phyloP scores from a whole-genome alignment of 2,329 filamentous ascomycete genomes.

The Colletotrichum acutatum region DNA sequence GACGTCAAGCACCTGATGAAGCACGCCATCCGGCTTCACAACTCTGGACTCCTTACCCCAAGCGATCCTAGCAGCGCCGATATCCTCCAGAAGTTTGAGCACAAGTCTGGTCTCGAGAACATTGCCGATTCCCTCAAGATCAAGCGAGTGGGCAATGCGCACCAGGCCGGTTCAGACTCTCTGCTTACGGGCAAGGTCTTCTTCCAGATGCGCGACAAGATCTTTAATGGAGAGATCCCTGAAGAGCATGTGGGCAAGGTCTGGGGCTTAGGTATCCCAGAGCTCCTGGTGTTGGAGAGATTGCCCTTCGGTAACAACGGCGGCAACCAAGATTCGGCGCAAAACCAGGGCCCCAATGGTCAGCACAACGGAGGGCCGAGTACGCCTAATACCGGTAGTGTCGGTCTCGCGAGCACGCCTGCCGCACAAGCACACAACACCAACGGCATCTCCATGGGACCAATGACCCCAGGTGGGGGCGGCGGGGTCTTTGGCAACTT shows the following conservation, averaged over 20 bases:
- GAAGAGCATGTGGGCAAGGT: constrained; percentile 89
- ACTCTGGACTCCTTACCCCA: constrained; percentile 70
- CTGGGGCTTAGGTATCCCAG: constrained; percentile 87
- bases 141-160: constrained; percentile 85
- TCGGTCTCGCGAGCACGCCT: constrained; percentile 60
- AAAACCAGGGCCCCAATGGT: constrained; percentile 47
- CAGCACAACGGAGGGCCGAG: constrained; percentile 63
- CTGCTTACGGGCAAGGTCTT: constrained; percentile 94
- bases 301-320: constrained; percentile 47
- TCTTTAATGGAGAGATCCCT: constrained; percentile 85
- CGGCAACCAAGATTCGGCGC: constrained; percentile 46
- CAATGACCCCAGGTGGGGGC: constrained; percentile 82
- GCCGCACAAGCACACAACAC: constrained; percentile 64
- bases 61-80: constrained; percentile 74
- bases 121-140: constrained; percentile 94
- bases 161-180: constrained; percentile 94
- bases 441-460: constrained; percentile 69
- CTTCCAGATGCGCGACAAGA: constrained; percentile 89
- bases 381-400: constrained; percentile 75
- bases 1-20: constrained; percentile 99
- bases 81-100: constrained; percentile 85
- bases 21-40: constrained; percentile 78
- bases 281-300: constrained; percentile 57
- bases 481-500: constrained; percentile 83
- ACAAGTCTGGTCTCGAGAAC: constrained; percentile 92